These are phyloP conservation scores for Apophysomyces variabilis DNA, from an alignment of 371 early-diverging fungal genomes.

Conservation along the genomic window DNA sequence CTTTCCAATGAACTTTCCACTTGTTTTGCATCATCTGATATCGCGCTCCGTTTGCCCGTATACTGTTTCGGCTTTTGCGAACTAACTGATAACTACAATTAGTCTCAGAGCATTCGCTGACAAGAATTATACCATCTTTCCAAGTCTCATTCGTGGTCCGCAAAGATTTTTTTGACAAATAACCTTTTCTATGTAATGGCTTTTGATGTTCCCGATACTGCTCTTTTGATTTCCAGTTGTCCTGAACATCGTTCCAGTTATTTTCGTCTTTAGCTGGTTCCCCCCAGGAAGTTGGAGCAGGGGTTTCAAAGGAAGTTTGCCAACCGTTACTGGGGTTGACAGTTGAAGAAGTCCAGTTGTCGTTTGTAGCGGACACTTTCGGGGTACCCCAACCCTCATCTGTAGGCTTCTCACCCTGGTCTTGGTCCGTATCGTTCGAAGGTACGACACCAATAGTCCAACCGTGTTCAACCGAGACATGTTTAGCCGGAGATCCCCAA, in stretches of 20 bases:
- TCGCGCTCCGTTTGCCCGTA: too few species aligned
- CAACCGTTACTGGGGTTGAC: background rate
- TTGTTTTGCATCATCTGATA: too few species aligned
- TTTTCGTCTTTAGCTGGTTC: background rate
- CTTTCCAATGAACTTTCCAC: too few species aligned
- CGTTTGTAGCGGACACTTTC: background rate
- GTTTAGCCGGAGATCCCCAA: too few species aligned
- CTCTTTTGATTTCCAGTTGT: too few species aligned
- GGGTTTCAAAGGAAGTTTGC: conserved; percentile 4
- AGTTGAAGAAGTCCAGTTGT: background rate
- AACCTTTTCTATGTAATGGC: background rate
- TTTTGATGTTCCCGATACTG: background rate
- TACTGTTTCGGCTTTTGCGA: too few species aligned
- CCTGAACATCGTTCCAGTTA: background rate
- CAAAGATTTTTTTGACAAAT: background rate
- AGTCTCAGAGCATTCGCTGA: too few species aligned
- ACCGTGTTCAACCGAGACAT: too few species aligned
- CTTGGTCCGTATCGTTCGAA: background rate
- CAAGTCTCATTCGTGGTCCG: background rate
- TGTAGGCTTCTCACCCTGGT: background rate
- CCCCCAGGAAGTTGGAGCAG: conserved; percentile 8
- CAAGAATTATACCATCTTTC: background rate
- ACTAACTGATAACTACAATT: too few species aligned
- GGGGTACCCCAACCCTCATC: background rate
- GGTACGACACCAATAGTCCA: background rate